Base-by-base conservation (phyloP, 768 basidiomycete genomes). In the Crepidotus variabilis region DNA sequence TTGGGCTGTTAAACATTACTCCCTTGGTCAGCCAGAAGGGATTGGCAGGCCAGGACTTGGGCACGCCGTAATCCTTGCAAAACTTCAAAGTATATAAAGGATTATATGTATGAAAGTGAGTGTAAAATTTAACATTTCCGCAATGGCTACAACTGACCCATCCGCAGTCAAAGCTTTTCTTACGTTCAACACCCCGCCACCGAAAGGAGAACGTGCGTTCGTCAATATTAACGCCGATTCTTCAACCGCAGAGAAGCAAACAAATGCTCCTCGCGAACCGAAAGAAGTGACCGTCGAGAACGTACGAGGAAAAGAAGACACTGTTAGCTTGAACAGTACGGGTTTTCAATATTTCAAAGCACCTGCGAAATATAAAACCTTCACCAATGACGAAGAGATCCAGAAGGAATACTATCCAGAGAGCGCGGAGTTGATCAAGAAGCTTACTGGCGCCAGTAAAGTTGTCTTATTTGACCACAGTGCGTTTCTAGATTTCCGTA, bases 391-490 rank as follows among this genome's bases (percentile, higher is more conserved):
- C 43, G 77, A 74, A 10, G 78, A 78, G n/a, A 77, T 88, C 34
- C 61, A 73, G 61, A 60, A 59, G 47, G 80, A 80, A 50, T 88
- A 88, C 64, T 87, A 86, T 61, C 76, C 78, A 0, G 86, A 88
- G 68, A 80, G 80, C 61, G 70, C 75, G 14, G 79, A 80, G 63
- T 70, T 86, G 46, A 65, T 87, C 46, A 86, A 87, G 72, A 66
- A 79, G 57, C 54, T 81, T 8, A 85, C 85, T 0, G 84, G 86
- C 2, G 86, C 86, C 0, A 80, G 72, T 60, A 72, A 75, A 22
- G 82, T 84, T 9, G 78, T 70, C 3, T 48, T 86, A 11, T 88
- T 87, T 60, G 84, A 86, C 61, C 85, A 86, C 62, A 86, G 85
- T 83, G 55, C 53, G 83, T 61, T 53, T 55, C 52, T 11, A 16